Evolutionary conservation across 768 basidiomycete species (phyloP).

Genomic region (Lactifluus pinguis): DNA sequence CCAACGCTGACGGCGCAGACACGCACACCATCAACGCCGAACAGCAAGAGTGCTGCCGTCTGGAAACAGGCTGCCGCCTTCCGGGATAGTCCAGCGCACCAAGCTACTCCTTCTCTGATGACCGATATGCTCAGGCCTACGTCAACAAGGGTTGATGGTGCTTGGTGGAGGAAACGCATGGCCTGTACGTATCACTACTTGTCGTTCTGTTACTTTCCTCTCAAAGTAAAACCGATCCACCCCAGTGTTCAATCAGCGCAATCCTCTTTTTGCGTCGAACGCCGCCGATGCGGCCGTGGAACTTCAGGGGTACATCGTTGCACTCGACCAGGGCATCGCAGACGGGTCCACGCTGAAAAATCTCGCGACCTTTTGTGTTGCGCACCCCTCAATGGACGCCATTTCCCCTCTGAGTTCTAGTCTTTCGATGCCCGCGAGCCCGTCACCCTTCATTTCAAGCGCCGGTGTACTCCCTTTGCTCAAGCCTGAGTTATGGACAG

Average conservation of each 20-base stretch:
- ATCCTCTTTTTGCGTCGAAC: conserved; percentile 33
- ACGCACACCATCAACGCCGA: conserved; percentile 54
- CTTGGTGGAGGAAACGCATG: conserved; percentile 80
- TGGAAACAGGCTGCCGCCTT: conserved; percentile 73
- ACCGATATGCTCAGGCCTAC: conserved; percentile 28
- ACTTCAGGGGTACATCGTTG: conserved; percentile 42
- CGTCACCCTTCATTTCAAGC: conserved; percentile 42
- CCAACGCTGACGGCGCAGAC: conserved; percentile 28
- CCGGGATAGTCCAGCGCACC: conserved; percentile 65
- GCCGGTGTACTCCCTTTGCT: conserved; percentile 37
- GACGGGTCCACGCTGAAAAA: conserved; percentile 53
- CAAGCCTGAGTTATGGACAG: conserved; percentile 60
- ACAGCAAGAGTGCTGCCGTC: conserved; percentile 45
- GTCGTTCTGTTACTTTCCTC: not conserved
- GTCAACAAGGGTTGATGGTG: conserved; percentile 59
- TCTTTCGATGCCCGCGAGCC: conserved; percentile 42
- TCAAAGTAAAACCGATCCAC: not conserved
- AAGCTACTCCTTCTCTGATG: conserved; percentile 53
- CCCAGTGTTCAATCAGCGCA: conserved; percentile 43
- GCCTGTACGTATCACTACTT: conserved; percentile 40
- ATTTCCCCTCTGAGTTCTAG: conserved; percentile 48
- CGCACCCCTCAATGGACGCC: conserved; percentile 45
- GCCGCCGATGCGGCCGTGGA: conserved; percentile 38
- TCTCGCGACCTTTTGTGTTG: conserved; percentile 52
- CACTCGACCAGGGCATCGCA: conserved; percentile 45